A percentile compares a stretch with the other conserved stretches of the same genome.
Evolutionary conservation across 805 yeast species (phyloP).

Genomic region (Monosporozyma yasuniensis): DNA sequence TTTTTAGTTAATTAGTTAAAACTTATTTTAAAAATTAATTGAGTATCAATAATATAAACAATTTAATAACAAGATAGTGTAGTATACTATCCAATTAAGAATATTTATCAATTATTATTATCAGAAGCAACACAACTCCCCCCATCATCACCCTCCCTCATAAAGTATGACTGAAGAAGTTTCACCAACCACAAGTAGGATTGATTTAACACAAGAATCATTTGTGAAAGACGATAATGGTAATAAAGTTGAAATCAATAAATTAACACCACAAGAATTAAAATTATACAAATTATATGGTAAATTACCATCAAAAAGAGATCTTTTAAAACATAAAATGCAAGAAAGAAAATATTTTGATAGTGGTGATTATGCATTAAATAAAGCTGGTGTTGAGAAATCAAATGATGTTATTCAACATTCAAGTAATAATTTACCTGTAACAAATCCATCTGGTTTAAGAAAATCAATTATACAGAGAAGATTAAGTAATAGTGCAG

Average conservation of each 20-base stretch:
- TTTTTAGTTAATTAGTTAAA: no score
- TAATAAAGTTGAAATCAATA: constrained; percentile 39
- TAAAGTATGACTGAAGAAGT: constrained; percentile 13
- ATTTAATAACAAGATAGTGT: no score
- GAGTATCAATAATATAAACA: no score
- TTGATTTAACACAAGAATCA: constrained; percentile 13
- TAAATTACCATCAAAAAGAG: constrained; percentile 72
- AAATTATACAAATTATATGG: constrained; percentile 76
- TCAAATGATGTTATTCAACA: constrained; percentile 18
- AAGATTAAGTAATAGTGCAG: constrained; percentile 30
- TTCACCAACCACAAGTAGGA: constrained; percentile 23
- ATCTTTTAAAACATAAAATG: constrained; percentile 61
- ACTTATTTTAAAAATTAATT: no score
- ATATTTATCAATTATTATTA: no score
- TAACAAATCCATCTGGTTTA: constrained; percentile 30
- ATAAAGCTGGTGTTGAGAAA: constrained; percentile 47
- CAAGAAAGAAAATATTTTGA: constrained; percentile 89
- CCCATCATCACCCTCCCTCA: no score
- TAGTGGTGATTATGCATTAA: constrained; percentile 89
- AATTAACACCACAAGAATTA: constrained; percentile 69
- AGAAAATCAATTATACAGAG: constrained; percentile 29
- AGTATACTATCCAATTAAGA: no score
- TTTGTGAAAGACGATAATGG: constrained; percentile 9
- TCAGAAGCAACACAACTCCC: neutral
- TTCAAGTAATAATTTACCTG: constrained; percentile 27